Evolutionary conservation across 2,329 filamentous ascomycete genomes (phyloP), one percentile per base, ranked within the genome.

Genomic region (Cladosporium colombiae): DNA sequence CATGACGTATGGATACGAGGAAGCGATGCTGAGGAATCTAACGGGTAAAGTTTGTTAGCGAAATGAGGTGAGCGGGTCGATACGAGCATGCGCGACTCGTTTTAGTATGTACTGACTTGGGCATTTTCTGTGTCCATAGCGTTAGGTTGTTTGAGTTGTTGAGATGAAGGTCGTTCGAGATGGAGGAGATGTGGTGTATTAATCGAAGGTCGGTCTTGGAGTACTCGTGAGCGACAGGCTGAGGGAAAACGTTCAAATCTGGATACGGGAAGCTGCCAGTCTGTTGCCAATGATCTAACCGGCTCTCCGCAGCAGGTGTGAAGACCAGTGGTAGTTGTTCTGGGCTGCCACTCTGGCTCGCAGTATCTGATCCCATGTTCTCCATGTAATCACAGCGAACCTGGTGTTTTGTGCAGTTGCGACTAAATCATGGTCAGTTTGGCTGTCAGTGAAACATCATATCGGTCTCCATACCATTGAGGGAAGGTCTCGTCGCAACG

Each of bases 391-490:
- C 95, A 81, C 95, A 99, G 75, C 93, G 91, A 74, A 96, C 95
- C 82, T 97, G 97, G 82, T 99, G 95, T 82, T 98, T 99, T 68
- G 94, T 97, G 81, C 95, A 99, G 81, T 99, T 99, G 75, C 92
- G 92, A 82, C 93, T 96, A 75, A 21, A 67, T 29, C 21, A 53
- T 50, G 59, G 56, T 65, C 64, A 64, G 62, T 49, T 10, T 3
- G 2, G 13, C n/a, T 21, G 11, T 49, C 8, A 50, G n/a, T 27
- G 21, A n/a, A 44, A 25, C 18, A 16, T 14, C 23, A 25, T 16
- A n/a, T 16, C 23, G 13, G 23, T 16, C 23, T 21, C 70, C 85
- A 74, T 84, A 96, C 93, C 94, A 99, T 86, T 99, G 95, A 61
- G 95, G 95, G 75, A 97, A 97, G 72, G 88, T 97, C 80, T 99